A percentile compares a stretch with the other conserved stretches of the same genome.
Conservation (phyloP, 2,329 filamentous ascomycete genomes). For the Sarocladiaceae sp. region DNA sequence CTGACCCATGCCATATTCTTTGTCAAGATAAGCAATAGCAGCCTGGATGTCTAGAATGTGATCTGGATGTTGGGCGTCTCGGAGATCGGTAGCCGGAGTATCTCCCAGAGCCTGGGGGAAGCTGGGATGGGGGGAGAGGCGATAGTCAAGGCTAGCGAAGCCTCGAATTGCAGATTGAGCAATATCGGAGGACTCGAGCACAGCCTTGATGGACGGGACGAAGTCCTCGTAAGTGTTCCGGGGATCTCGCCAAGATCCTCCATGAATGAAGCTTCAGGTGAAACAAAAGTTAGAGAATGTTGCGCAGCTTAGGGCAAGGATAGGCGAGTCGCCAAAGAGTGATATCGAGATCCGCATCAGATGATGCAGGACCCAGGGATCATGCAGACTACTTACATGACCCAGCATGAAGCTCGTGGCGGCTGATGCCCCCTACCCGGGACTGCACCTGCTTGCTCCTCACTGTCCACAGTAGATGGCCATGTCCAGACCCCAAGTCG, state of each 20-base stretch:
- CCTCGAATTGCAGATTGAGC: constrained; percentile 41
- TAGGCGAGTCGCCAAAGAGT: background rate
- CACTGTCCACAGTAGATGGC: no score
- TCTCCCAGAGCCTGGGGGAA: constrained; percentile 28
- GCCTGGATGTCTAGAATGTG: constrained; percentile 52
- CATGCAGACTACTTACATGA: constrained; percentile 29
- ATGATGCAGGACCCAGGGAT: background rate
- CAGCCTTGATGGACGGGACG: constrained; percentile 33
- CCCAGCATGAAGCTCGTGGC: constrained; percentile 23
- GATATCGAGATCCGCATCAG: background rate
- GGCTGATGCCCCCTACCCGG: constrained; percentile 8
- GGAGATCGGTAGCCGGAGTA: constrained; percentile 22
- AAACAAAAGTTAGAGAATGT: constrained; percentile 6
- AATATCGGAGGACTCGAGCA: constrained; percentile 26
- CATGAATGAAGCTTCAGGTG: constrained; percentile 46
- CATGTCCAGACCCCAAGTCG: constrained; percentile 39
- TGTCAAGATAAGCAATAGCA: constrained; percentile 42
- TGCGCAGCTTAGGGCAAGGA: background rate
- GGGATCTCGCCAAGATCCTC: constrained; percentile 59
- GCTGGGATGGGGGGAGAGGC: constrained; percentile 47
- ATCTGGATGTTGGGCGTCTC: constrained; percentile 49
- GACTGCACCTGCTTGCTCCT: background rate
- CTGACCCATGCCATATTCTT: constrained; percentile 36
- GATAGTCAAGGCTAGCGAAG: constrained; percentile 59
- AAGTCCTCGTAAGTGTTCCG: constrained; percentile 40